phyloP scores from a whole-genome alignment of 2,329 filamentous ascomycete species.

The Alternaria burnsii region DNA sequence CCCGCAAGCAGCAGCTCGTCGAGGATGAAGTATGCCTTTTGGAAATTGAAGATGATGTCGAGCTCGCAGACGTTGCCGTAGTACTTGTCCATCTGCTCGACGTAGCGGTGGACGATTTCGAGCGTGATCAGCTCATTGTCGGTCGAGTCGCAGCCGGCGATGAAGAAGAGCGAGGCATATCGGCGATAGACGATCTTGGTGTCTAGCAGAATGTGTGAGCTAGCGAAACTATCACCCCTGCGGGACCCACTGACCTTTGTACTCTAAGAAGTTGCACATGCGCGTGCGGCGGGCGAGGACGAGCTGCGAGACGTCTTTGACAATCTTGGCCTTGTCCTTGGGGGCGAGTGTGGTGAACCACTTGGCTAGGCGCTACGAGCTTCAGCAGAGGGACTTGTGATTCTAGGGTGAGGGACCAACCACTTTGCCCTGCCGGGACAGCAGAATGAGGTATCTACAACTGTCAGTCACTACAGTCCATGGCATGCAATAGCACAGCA shows the following conservation, averaged over 20 bases:
- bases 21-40: conserved; percentile 98
- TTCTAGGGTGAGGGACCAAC: conserved; percentile 65
- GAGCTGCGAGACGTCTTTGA: conserved; percentile 98
- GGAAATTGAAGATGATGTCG: conserved; percentile 99
- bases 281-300: conserved; percentile 94
- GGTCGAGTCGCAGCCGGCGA: conserved; percentile 93
- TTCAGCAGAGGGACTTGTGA: conserved; percentile 40
- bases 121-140: conserved; percentile 99
- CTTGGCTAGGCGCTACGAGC: conserved; percentile 87
- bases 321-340: conserved; percentile 99
- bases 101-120: conserved; percentile 98
- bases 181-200: conserved; percentile 98
- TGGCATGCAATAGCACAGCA: not conserved
- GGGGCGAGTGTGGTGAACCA: conserved; percentile 99
- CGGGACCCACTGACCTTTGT: conserved; percentile 75
- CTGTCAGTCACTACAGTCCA: conserved; percentile 10
- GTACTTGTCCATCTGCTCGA: conserved; percentile 99
- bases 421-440: conserved; percentile 99
- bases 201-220: conserved; percentile 65
- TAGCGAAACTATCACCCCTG: conserved; percentile 25
- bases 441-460: conserved; percentile 90
- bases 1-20: conserved; percentile 95
- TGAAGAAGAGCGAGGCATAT: conserved; percentile 99
- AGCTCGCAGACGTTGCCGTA: conserved; percentile 99
- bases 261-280: conserved; percentile 99